These are phyloP conservation scores for Hypoxylon perforatum DNA, from an alignment of 495 filamentous ascomycete genomes.

Conservation along the genomic window DNA sequence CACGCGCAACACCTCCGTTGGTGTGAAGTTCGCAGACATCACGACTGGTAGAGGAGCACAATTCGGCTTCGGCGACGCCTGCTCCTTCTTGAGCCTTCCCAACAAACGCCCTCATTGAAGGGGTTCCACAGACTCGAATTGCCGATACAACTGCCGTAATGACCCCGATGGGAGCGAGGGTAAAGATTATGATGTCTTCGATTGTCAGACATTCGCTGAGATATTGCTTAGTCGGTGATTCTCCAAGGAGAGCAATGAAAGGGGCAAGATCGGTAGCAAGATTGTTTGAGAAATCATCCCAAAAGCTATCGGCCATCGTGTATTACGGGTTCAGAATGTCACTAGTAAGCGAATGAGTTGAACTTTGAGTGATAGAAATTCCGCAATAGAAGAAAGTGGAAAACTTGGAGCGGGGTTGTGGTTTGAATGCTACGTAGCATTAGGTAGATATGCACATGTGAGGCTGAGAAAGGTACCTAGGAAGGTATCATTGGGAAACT, in stretches of 20 bases:
- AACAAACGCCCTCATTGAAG: constrained; percentile 59
- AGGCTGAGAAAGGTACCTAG: too few relatives aligned
- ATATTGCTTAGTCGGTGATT: constrained; percentile 62
- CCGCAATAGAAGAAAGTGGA: too few relatives aligned
- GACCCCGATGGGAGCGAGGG: constrained; percentile 60
- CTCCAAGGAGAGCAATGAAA: constrained; percentile 59
- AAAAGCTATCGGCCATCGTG: neutral
- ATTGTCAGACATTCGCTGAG: constrained; percentile 58
- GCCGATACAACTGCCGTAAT: constrained; percentile 61
- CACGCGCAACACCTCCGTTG: constrained; percentile 49
- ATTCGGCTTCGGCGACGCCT: constrained; percentile 46
- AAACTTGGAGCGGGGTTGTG: too few relatives aligned
- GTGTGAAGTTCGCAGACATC: constrained; percentile 59
- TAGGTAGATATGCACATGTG: too few relatives aligned
- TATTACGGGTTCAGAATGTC: too few relatives aligned
- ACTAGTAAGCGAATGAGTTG: too few relatives aligned
- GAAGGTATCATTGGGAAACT: too few relatives aligned
- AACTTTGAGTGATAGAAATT: too few relatives aligned
- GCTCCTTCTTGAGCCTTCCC: constrained; percentile 58
- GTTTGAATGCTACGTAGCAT: too few relatives aligned
- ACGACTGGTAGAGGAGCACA: constrained; percentile 48
- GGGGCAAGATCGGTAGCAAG: constrained; percentile 54
- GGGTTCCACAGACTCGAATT: constrained; percentile 59
- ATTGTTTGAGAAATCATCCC: constrained; percentile 66
- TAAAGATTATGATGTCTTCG: constrained; percentile 61